phyloP scores from a whole-genome alignment of 805 yeast genomes.

The Candida montana region DNA sequence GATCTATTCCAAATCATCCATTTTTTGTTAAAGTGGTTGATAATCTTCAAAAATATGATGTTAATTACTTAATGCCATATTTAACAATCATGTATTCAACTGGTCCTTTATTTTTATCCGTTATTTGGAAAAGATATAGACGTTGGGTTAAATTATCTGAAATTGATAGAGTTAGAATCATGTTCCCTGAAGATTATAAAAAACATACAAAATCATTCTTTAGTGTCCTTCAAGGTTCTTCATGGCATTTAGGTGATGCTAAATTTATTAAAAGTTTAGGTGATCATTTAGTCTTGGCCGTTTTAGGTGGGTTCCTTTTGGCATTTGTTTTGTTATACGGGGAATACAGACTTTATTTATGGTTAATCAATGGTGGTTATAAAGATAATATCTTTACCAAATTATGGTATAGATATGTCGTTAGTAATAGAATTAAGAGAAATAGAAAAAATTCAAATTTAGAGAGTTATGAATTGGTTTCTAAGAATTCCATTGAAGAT shows the following conservation, averaged over 20 bases:
- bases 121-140: slow-evolving; percentile 82
- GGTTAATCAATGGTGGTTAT: slow-evolving; percentile 30
- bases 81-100: slow-evolving; percentile 90
- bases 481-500: slow-evolving; percentile 1
- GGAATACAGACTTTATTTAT: slow-evolving; percentile 42
- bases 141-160: slow-evolving; percentile 66
- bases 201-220: slow-evolving; percentile 59
- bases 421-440: slow-evolving; percentile 18
- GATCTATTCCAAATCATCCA: slow-evolving; percentile 81
- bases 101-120: slow-evolving; percentile 84
- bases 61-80: slow-evolving; percentile 81
- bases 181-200: slow-evolving; percentile 72
- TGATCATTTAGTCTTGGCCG: slow-evolving; percentile 67
- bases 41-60: slow-evolving; percentile 53
- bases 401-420: slow-evolving; percentile 16
- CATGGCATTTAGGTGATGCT: slow-evolving; percentile 93
- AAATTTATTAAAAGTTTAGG: slow-evolving; percentile 68
- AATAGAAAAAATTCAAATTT: slow-evolving; percentile 25
- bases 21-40: slow-evolving; percentile 70
- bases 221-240: slow-evolving; percentile 72
- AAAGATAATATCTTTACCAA: slow-evolving; percentile 14
- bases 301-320: slow-evolving; percentile 60
- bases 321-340: slow-evolving; percentile 42
- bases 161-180: slow-evolving; percentile 58
- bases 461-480: slow-evolving; percentile 17